Conservation (phyloP, 176 grass and related monocot genomes). For the Metroxylon sagu region DNA sequence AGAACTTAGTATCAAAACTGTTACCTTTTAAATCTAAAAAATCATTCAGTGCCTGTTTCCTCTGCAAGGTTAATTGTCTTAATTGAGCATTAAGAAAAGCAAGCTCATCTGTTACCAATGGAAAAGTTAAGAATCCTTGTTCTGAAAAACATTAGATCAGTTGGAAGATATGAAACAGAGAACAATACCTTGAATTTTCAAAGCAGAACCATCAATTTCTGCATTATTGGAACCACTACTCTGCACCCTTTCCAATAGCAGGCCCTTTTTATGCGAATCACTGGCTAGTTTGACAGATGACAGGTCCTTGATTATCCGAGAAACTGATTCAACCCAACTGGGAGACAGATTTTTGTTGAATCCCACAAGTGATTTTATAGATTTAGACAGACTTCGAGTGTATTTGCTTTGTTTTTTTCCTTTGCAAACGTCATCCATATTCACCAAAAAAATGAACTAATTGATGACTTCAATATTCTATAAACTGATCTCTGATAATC, state of each 20-base stretch:
- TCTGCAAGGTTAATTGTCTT: conserved; percentile 51
- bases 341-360: conserved; percentile 58
- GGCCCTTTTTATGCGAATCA: conserved; percentile 11
- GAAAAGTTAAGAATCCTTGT: conserved; percentile 6
- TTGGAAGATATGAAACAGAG: conserved; percentile 8
- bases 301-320: conserved; percentile 63
- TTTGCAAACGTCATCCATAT: conserved; percentile 41
- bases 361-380: conserved; percentile 53
- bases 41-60: conserved; percentile 61
- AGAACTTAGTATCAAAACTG: conserved; percentile 13
- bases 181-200: conserved; percentile 66
- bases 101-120: conserved; percentile 56
- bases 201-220: conserved; percentile 36
- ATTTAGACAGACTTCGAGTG: conserved; percentile 51
- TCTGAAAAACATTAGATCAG: conserved; percentile 6
- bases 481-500: too few species aligned
- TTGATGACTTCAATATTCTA: too few species aligned
- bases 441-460: neutral
- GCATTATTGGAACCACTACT: conserved; percentile 20
- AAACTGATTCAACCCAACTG: conserved; percentile 67
- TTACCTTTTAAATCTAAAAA: conserved; percentile 97
- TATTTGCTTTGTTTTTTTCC: conserved; percentile 24
- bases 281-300: conserved; percentile 30
- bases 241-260: conserved; percentile 28
- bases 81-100: conserved; percentile 39